Conservation (phyloP, 148 eudicot genomes). For the Bassia scoparia region DNA sequence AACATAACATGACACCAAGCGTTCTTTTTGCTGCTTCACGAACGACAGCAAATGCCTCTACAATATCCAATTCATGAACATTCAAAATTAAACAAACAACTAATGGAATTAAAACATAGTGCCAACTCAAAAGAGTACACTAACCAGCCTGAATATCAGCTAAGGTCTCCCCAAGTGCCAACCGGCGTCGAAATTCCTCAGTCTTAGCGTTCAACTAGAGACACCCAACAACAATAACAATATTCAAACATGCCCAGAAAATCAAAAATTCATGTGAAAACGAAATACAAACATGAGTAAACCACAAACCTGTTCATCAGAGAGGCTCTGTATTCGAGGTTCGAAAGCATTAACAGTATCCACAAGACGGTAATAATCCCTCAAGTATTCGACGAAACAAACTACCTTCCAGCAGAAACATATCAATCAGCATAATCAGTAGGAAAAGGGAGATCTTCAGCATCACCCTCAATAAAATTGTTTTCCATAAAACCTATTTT, state of each 20-base stretch:
- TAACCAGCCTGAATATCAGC: conserved; percentile 94
- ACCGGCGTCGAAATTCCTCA: conserved; percentile 65
- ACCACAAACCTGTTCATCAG: conserved; percentile 77
- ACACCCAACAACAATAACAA: conserved; percentile 7
- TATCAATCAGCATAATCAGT: no score
- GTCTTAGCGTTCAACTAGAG: conserved; percentile 78
- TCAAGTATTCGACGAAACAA: no score
- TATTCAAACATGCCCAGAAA: conserved; percentile 14
- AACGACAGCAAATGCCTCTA: conserved; percentile 98
- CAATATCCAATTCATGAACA: conserved; percentile 14
- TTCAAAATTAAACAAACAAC: neutral
- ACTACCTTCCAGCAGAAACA: no score
- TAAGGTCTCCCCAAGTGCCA: conserved; percentile 69
- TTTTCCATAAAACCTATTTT: no score
- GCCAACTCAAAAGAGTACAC: conserved; percentile 10
- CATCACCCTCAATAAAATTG: no score
- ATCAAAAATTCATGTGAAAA: neutral
- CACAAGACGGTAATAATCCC: conserved; percentile 89
- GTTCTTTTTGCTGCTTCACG: conserved; percentile 97
- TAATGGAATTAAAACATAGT: conserved; percentile 2
- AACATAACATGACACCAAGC: conserved; percentile 38
- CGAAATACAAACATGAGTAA: conserved; percentile 8
- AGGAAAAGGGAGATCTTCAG: no score
- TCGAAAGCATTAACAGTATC: conserved; percentile 68
- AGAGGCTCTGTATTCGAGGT: conserved; percentile 49